Base-by-base conservation (phyloP, 108 stramenopile genomes). In the Discostella stelligeroides region DNA sequence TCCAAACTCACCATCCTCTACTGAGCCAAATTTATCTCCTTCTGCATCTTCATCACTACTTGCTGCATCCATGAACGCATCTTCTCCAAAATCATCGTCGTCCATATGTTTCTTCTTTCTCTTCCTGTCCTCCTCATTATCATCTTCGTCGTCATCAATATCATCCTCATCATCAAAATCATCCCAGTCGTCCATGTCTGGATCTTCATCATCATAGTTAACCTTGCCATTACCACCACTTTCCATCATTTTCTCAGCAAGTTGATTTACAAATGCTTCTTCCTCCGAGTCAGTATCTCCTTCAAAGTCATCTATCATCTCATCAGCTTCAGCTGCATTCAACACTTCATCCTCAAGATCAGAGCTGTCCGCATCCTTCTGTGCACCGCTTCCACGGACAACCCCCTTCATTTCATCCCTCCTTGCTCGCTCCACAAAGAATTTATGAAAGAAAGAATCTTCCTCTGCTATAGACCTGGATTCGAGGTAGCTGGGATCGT, bases 391-490 rank as follows among this genome's bases (percentile, higher is more conserved):
- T 23, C 66, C 69, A 42, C 89, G 84, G 23, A 64, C 60, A 58
- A 92, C 88, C 34, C 90, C 94, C 64, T 87, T 91, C 30, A 91
- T 80, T 68, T 85, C 90, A 76, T 92, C 89, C 18, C 96, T 82
- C 46, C 81, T 73, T 39, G 89, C 81, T n/a, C 88, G 86, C 72
- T 96, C 92, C 20, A 70, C 73, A 75, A 98, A 98, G 76, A 91
- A 99, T 24, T 81, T 85, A 66, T 91, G 93, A 63, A 97, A 97
- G 87, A 99, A 99, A 23, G 80, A 59, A 57, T 96, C 95, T 47
- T 95, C 90, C 21, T 80, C 92, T 14, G 75, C 72, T 10, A 94
- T 63, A 6, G 83, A 63, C 9, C 85, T 67, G 60, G 75, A 70
- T 51, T 82, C 59, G 43, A 92, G 72, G 72, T 87, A 91, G 45